These are phyloP conservation scores for Kodamaea neixiangensis DNA, from an alignment of 805 yeast genomes.

Conservation along the genomic window DNA sequence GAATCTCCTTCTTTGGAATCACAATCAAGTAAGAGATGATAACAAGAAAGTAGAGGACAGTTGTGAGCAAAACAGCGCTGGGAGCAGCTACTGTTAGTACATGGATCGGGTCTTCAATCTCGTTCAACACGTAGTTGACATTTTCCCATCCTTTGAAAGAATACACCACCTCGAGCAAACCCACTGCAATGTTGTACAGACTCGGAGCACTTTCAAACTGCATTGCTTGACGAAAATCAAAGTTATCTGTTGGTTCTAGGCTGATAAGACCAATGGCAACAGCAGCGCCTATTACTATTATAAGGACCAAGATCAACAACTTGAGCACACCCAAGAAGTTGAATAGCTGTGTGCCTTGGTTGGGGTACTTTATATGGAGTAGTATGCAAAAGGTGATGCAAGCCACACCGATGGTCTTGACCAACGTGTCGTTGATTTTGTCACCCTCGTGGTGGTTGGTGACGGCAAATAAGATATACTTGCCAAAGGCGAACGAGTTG, in stretches of 20 bases:
- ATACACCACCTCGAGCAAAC: slow-evolving; percentile 58
- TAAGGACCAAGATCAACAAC: slow-evolving; percentile 49
- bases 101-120: slow-evolving; percentile 55
- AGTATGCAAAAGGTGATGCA: slow-evolving; percentile 48
- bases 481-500: slow-evolving; percentile 65
- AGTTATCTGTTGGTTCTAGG: slow-evolving; percentile 21
- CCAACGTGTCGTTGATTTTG: slow-evolving; percentile 25
- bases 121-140: slow-evolving; percentile 62
- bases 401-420: slow-evolving; percentile 50
- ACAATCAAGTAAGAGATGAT: slow-evolving; percentile 59
- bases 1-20: slow-evolving; percentile 48
- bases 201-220: slow-evolving; percentile 24
- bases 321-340: slow-evolving; percentile 57
- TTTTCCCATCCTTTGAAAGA: slow-evolving; percentile 75
- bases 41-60: slow-evolving; percentile 56
- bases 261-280: slow-evolving; percentile 35
- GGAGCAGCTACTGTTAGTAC: slow-evolving; percentile 65
- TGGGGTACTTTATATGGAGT: slow-evolving; percentile 51
- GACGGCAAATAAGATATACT: slow-evolving; percentile 48
- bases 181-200: slow-evolving; percentile 54
- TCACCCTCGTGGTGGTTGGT: slow-evolving; percentile 26
- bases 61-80: slow-evolving; percentile 52
- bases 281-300: slow-evolving; percentile 49
- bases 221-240: slow-evolving; percentile 38
- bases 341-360: slow-evolving; percentile 52